phyloP scores from a whole-genome alignment of 345 rosid genomes.

The Gynandropsis gynandra region DNA sequence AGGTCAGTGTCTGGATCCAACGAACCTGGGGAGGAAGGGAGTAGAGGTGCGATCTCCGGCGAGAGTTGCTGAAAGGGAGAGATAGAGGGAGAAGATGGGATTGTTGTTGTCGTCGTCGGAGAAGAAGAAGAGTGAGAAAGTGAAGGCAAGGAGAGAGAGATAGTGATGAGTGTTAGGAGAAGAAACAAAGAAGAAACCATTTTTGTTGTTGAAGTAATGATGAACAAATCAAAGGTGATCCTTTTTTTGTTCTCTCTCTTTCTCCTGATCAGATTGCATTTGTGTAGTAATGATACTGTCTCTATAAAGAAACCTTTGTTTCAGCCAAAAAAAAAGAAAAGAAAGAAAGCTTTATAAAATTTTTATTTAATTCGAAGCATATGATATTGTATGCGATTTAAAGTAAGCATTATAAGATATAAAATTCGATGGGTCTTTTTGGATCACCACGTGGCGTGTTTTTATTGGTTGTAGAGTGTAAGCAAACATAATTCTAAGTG shows the following conservation, averaged over 20 bases:
- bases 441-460: too few relatives aligned
- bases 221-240: constrained; percentile 42
- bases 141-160: constrained; percentile 28
- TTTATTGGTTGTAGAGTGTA: too few relatives aligned
- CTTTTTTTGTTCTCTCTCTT: constrained; percentile 20
- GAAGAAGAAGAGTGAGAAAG: constrained; percentile 31
- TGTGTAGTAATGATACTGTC: constrained; percentile 28
- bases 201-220: constrained; percentile 39
- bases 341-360: too few relatives aligned
- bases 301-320: constrained; percentile 25
- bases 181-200: constrained; percentile 50
- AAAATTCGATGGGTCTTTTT: too few relatives aligned
- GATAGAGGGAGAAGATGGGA: too few relatives aligned
- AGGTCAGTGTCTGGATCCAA: constrained; percentile 61
- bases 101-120: too few relatives aligned
- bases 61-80: constrained; percentile 49
- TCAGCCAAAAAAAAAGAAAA: constrained; percentile 14
- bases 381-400: constrained; percentile 18
- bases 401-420: too few relatives aligned
- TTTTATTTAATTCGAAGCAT: too few relatives aligned
- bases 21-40: constrained; percentile 76
- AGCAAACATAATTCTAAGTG: too few relatives aligned
- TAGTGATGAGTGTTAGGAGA: constrained; percentile 24
- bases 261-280: constrained; percentile 24
- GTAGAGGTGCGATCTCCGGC: constrained; percentile 71